Conservation (phyloP, 148 eudicot genomes). For the Amaranthus cruentus region DNA sequence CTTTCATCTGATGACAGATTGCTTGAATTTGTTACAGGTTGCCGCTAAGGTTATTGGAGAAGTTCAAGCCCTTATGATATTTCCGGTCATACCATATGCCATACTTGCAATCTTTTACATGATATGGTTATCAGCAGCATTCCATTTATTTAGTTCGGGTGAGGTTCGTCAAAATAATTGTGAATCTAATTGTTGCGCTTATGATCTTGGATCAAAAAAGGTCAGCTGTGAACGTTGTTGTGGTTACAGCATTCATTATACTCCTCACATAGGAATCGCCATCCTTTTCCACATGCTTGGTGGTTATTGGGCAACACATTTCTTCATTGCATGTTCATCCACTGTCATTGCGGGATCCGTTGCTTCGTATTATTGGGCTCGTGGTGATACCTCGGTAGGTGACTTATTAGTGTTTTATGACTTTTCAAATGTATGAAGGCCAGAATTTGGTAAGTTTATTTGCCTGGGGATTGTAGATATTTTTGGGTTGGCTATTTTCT, state of each 20-base stretch:
- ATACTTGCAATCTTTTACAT: constrained; percentile 79
- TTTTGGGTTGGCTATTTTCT: no score
- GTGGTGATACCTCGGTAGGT: constrained; percentile 77
- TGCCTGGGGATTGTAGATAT: no score
- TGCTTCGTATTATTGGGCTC: constrained; percentile 98
- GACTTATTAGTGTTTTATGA: neutral
- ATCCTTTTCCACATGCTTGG: constrained; percentile 89
- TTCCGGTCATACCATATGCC: constrained; percentile 78
- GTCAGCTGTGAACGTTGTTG: constrained; percentile 92
- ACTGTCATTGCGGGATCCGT: constrained; percentile 96
- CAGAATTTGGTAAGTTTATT: no score
- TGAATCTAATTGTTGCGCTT: constrained; percentile 76
- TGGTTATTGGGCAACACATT: constrained; percentile 92
- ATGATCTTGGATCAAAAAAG: constrained; percentile 61
- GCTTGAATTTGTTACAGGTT: constrained; percentile 45
- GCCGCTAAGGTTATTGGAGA: constrained; percentile 99
- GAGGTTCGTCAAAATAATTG: constrained; percentile 70
- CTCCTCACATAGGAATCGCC: constrained; percentile 77
- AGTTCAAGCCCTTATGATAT: constrained; percentile 85
- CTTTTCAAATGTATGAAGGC: neutral
- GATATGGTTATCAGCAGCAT: constrained; percentile 89
- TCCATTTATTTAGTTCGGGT: constrained; percentile 86
- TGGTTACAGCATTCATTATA: constrained; percentile 73
- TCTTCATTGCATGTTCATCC: constrained; percentile 74
- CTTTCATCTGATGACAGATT: constrained; percentile 14